Evolutionary conservation across 2,329 filamentous ascomycete species (phyloP).

Genomic region (Hymenoscyphus fructigenus): DNA sequence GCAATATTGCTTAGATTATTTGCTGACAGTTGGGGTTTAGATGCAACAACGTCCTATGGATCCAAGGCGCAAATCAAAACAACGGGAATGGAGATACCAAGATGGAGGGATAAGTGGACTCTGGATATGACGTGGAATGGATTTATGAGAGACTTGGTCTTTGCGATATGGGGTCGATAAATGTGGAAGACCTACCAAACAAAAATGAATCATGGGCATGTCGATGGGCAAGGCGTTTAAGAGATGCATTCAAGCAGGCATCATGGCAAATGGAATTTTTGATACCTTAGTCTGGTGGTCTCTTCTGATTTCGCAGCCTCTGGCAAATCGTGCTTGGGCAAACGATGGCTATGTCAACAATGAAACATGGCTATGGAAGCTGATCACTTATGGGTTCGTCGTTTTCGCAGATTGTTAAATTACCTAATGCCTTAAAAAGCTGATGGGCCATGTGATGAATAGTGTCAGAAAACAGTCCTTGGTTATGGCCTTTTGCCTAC

Average conservation of each 20-base stretch:
- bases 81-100: constrained; percentile 51
- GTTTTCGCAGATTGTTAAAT: not conserved
- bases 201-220: constrained; percentile 19
- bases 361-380: not conserved
- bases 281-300: constrained; percentile 15
- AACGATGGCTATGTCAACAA: not conserved
- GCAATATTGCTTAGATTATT: constrained; percentile 1
- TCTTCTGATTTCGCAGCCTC: not conserved
- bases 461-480: too few species aligned
- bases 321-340: not conserved
- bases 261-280: constrained; percentile 24
- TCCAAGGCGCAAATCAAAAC: constrained; percentile 58
- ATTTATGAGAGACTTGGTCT: not conserved
- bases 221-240: constrained; percentile 32
- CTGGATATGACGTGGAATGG: constrained; percentile 3
- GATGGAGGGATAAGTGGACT: constrained; percentile 49
- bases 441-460: not conserved
- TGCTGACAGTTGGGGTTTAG: constrained; percentile 42
- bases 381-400: not conserved
- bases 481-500: too few species aligned
- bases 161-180: constrained; percentile 7
- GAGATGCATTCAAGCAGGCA: constrained; percentile 22
- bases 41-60: constrained; percentile 98
- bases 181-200: not conserved
- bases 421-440: not conserved